Percentiles rank a stretch among this genome's conserved stretches.
phyloP scores from a whole-genome alignment of 1,284 basidiomycete genomes.

The Fomitopsis betulina region DNA sequence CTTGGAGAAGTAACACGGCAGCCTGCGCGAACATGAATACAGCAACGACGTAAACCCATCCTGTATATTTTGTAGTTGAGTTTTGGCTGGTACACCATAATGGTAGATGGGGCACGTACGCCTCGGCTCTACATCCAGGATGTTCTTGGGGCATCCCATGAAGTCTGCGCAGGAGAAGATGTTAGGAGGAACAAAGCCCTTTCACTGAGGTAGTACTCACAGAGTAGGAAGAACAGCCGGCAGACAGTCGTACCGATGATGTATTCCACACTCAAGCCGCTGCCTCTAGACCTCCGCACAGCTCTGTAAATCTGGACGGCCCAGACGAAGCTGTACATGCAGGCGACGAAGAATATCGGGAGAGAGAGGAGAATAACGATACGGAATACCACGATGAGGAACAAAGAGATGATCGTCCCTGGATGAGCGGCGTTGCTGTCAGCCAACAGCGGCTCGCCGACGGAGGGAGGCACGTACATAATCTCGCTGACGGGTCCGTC shows the following conservation, averaged over 20 bases:
- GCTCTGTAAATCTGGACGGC: constrained; percentile 81
- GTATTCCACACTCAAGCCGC: constrained; percentile 67
- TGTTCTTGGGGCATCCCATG: constrained; percentile 78
- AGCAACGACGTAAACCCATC: constrained; percentile 65
- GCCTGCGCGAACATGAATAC: constrained; percentile 65
- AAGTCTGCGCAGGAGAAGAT: constrained; percentile 55
- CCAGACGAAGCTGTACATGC: constrained; percentile 78
- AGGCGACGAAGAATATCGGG: constrained; percentile 65
- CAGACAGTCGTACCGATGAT: constrained; percentile 75
- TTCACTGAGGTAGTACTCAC: constrained; percentile 41
- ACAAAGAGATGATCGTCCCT: constrained; percentile 68
- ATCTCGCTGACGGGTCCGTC: constrained; percentile 65
- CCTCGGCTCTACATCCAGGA: constrained; percentile 73
- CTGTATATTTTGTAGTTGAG: constrained; percentile 26
- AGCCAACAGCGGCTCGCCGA: background rate
- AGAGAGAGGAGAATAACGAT: constrained; percentile 70
- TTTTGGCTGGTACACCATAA: background rate
- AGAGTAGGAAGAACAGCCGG: constrained; percentile 68
- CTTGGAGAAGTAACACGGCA: constrained; percentile 66
- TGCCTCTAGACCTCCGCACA: constrained; percentile 61
- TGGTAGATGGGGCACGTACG: constrained; percentile 35
- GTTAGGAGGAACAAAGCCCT: background rate
- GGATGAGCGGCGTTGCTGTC: background rate
- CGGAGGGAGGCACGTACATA: constrained; percentile 46
- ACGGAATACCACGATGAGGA: constrained; percentile 66